Base-by-base conservation (phyloP, 108 stramenopile genomes). In the Cyclostephanos invisitatus region DNA sequence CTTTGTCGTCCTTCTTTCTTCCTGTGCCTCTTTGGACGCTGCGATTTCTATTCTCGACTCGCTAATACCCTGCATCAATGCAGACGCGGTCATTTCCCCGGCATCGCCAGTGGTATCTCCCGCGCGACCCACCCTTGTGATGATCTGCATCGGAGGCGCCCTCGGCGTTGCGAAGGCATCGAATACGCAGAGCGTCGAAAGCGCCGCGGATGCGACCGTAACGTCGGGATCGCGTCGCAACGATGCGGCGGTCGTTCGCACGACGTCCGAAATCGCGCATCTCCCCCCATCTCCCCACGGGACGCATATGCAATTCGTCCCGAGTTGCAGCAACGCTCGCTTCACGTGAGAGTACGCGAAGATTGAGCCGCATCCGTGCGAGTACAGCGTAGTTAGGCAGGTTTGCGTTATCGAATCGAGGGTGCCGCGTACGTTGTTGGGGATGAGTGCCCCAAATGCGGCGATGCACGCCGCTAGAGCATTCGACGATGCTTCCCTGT, bases 261-360 rank as follows among this genome's bases (percentile, higher is more conserved):
- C 67, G 22, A 68, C 55, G 24, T 55, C 60, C 28, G 36, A 28
- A 11, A 68, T 46, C 12, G 78, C 50, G 51, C 78, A 63, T 0
- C 78, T 65, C 22, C 78, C 78, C 18, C 78, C 78, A 49, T 79
- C 78, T 44, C 67, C 72, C 79, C 79, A 80, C n/a, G 79, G 72
- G 11, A 80, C 67, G 38, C 67, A 70, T 25, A 70, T 62, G 18
- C 67, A 73, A 49, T 73, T 73, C 55, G 46, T 74, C 14, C 67
- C 72, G 14, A 80, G 63, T 57, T 70, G 72, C 32, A 80, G 36
- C 7, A 80, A 62, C 4, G 79, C 67, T 65, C 51, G 61, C 46
- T 80, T 80, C 0, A 62, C 79, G 15, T 73, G 27, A 37, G 62
- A 60, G 17, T 68, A 74, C 2, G 65, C 50, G 36, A 68, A 66